Percentiles rank a stretch among this genome's conserved stretches.
phyloP scores from a whole-genome alignment of 2,329 filamentous ascomycete genomes.

The Didymosphaeria variabile region DNA sequence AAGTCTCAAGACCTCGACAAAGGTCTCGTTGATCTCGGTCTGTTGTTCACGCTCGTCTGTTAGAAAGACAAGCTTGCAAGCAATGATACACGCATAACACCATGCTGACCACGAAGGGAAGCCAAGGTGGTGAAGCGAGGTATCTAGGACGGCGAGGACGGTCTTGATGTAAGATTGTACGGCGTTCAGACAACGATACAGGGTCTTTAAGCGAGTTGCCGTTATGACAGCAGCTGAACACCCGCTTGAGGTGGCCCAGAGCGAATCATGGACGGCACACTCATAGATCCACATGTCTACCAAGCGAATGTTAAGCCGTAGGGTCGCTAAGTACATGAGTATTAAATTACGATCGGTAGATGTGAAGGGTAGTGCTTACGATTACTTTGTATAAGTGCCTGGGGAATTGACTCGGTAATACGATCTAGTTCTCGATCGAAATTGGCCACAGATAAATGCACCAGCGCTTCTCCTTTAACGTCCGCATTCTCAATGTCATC shows the following conservation, averaged over 20 bases:
- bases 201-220: conserved; percentile 15
- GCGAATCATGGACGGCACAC: conserved; percentile 27
- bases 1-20: conserved; percentile 22
- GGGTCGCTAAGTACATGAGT: conserved; percentile 8
- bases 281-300: conserved; percentile 33
- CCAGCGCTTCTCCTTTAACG: conserved; percentile 26
- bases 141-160: conserved; percentile 19
- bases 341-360: neutral
- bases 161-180: conserved; percentile 25
- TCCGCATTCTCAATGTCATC: conserved; percentile 34
- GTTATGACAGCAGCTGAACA: conserved; percentile 12
- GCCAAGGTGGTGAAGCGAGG: conserved; percentile 23
- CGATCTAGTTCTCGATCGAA: conserved; percentile 27
- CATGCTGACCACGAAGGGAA: conserved; percentile 30
- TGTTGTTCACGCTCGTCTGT: conserved; percentile 27
- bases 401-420: conserved; percentile 21
- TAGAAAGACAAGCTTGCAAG: conserved; percentile 38
- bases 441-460: conserved; percentile 26
- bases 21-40: conserved; percentile 22
- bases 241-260: conserved; percentile 22
- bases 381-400: conserved; percentile 12
- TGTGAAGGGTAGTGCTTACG: conserved; percentile 15
- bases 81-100: conserved; percentile 35
- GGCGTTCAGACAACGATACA: conserved; percentile 22
- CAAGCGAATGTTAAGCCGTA: conserved; percentile 18